phyloP scores from a whole-genome alignment of 2,329 filamentous ascomycete species.

The Fusarium sp. region DNA sequence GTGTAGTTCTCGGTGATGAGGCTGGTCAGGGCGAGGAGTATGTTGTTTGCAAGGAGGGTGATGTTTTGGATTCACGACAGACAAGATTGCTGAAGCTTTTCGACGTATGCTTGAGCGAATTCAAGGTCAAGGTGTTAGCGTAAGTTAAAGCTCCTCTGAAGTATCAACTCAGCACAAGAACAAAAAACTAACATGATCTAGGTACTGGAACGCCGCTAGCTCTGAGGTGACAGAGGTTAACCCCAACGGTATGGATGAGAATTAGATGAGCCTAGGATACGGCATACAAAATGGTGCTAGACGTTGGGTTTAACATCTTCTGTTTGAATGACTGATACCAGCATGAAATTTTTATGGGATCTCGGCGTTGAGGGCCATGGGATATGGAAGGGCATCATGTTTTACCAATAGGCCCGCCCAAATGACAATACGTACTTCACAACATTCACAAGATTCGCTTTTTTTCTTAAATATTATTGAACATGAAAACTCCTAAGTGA shows the following conservation, averaged over 20 bases:
- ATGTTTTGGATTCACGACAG: constrained; percentile 88
- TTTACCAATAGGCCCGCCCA: constrained; percentile 42
- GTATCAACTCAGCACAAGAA: neutral
- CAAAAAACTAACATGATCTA: constrained; percentile 41
- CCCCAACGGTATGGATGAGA: constrained; percentile 51
- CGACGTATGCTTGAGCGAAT: constrained; percentile 89
- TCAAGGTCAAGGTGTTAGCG: constrained; percentile 82
- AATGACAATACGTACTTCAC: constrained; percentile 41
- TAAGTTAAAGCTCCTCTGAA: constrained; percentile 54
- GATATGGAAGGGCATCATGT: constrained; percentile 46
- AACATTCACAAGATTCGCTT: constrained; percentile 25
- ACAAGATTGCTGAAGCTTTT: constrained; percentile 95
- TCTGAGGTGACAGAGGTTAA: constrained; percentile 68
- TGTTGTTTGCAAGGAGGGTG: constrained; percentile 84
- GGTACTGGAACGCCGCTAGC: constrained; percentile 71
- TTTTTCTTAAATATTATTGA: constrained; percentile 25
- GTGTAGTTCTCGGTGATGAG: constrained; percentile 75
- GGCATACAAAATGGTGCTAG: constrained; percentile 38
- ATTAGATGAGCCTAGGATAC: constrained; percentile 18
- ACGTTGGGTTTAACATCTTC: constrained; percentile 42
- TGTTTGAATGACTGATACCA: constrained; percentile 50
- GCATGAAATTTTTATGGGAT: constrained; percentile 48
- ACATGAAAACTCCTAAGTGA: constrained; percentile 41
- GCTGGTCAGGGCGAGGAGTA: constrained; percentile 69
- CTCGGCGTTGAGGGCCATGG: constrained; percentile 51